These are phyloP conservation scores for Populus hybrid DNA, from an alignment of 441 rosid species.

Conservation along the genomic window DNA sequence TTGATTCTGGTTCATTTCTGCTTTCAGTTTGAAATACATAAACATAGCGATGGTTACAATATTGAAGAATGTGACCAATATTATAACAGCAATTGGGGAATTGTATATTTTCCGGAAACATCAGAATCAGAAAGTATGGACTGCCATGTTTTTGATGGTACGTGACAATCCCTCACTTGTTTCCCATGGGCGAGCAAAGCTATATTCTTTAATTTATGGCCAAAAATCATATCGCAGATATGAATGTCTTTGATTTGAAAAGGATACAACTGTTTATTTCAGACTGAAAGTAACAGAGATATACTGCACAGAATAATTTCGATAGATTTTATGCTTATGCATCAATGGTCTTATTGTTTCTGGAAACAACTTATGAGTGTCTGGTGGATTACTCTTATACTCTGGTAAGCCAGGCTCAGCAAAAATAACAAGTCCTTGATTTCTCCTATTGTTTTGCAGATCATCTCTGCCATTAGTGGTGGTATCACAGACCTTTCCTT, in stretches of 20 bases:
- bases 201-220: not conserved
- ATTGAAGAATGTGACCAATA: constrained; percentile 90
- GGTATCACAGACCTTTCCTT: constrained; percentile 88
- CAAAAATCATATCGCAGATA: not conserved
- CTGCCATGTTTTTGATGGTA: constrained; percentile 94
- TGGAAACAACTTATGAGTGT: too few relatives aligned
- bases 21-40: constrained; percentile 82
- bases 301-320: too few relatives aligned
- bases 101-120: constrained; percentile 72
- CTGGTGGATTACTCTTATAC: not conserved
- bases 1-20: constrained; percentile 15
- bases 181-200: not conserved
- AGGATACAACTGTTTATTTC: not conserved
- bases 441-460: constrained; percentile 39
- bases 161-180: constrained; percentile 2
- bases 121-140: constrained; percentile 92
- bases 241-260: not conserved
- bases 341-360: not conserved
- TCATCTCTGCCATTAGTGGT: constrained; percentile 76
- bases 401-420: not conserved
- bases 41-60: constrained; percentile 96
- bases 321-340: not conserved
- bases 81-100: constrained; percentile 86
- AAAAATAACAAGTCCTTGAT: not conserved
- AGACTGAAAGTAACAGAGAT: not conserved